Evolutionary conservation across 2,329 filamentous ascomycete genomes (phyloP).

Genomic region (Aspergillus vadensis): DNA sequence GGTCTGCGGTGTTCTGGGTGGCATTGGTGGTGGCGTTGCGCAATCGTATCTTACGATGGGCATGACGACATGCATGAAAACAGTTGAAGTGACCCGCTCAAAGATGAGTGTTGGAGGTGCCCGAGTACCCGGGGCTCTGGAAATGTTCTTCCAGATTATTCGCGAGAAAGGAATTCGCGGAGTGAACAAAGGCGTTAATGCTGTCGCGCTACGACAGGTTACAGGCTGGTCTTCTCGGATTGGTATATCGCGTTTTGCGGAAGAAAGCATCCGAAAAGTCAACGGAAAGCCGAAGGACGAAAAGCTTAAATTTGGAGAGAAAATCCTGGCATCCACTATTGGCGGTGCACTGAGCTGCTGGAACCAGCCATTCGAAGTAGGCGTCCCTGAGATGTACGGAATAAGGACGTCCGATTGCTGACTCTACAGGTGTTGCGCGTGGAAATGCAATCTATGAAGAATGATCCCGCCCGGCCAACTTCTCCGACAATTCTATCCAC

Average conservation of each 20-base stretch:
- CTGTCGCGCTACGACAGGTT: slow-evolving; percentile 19
- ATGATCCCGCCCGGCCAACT: slow-evolving; percentile 13
- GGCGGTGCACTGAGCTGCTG: slow-evolving; percentile 21
- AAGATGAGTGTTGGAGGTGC: slow-evolving; percentile 61
- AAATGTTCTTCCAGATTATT: slow-evolving; percentile 9
- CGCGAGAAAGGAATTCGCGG: slow-evolving; percentile 10
- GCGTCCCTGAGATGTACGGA: too few species aligned
- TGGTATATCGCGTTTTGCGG: slow-evolving; percentile 26
- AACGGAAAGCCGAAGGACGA: slow-evolving; percentile 10
- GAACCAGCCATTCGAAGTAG: slow-evolving; percentile 27
- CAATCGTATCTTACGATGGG: slow-evolving; percentile 99
- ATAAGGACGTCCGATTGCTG: background rate
- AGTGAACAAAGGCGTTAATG: slow-evolving; percentile 20
- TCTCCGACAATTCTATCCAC: slow-evolving; percentile 11
- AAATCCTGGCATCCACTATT: slow-evolving; percentile 23
- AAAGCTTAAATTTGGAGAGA: slow-evolving; percentile 13
- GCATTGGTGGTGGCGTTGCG: slow-evolving; percentile 87
- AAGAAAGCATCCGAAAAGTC: slow-evolving; percentile 22
- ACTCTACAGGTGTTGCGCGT: slow-evolving; percentile 12
- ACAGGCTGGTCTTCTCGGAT: slow-evolving; percentile 23
- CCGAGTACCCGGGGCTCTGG: background rate
- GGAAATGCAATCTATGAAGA: slow-evolving; percentile 20
- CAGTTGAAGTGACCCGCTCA: slow-evolving; percentile 95
- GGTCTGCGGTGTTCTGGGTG: slow-evolving; percentile 55
- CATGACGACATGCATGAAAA: slow-evolving; percentile 99